phyloP scores from a whole-genome alignment of 2,329 filamentous ascomycete species.

The Neophaeococcomyces mojaviensis region DNA sequence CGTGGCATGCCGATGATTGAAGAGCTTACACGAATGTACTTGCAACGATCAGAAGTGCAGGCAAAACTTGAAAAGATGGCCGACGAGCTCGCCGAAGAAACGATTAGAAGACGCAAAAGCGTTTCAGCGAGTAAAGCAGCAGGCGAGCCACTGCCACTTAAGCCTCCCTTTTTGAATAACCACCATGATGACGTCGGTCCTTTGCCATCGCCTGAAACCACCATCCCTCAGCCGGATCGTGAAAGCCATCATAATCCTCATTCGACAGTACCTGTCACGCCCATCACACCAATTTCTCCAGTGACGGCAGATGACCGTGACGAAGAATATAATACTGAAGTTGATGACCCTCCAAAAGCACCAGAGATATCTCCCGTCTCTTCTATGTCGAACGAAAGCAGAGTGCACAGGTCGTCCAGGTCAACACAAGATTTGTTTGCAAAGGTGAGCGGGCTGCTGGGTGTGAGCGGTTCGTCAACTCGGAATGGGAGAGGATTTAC shows the following conservation, averaged over 20 bases:
- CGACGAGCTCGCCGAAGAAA: slow-evolving; percentile 12
- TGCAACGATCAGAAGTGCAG: slow-evolving; percentile 12
- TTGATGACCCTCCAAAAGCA: neutral
- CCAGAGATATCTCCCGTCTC: neutral
- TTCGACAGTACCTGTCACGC: neutral
- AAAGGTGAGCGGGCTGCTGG: neutral
- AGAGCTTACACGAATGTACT: slow-evolving; percentile 14
- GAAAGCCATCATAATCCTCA: neutral
- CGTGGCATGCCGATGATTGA: slow-evolving; percentile 13
- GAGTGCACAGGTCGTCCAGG: neutral
- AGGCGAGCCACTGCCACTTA: neutral
- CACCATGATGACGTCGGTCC: neutral
- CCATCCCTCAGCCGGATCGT: neutral
- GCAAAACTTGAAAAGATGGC: slow-evolving; percentile 10
- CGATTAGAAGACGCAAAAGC: neutral
- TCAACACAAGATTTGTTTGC: neutral
- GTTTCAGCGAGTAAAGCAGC: neutral
- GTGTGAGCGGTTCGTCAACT: neutral
- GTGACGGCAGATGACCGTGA: neutral
- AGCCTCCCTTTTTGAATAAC: neutral
- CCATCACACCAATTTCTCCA: neutral
- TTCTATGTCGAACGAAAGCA: neutral
- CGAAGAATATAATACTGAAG: neutral
- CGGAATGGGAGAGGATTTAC: neutral
- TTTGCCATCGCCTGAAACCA: neutral